A percentile compares a stretch with the other conserved stretches of the same genome.
Evolutionary conservation across 2,329 filamentous ascomycete genomes (phyloP).

Genomic region (Apiospora pterosperma): DNA sequence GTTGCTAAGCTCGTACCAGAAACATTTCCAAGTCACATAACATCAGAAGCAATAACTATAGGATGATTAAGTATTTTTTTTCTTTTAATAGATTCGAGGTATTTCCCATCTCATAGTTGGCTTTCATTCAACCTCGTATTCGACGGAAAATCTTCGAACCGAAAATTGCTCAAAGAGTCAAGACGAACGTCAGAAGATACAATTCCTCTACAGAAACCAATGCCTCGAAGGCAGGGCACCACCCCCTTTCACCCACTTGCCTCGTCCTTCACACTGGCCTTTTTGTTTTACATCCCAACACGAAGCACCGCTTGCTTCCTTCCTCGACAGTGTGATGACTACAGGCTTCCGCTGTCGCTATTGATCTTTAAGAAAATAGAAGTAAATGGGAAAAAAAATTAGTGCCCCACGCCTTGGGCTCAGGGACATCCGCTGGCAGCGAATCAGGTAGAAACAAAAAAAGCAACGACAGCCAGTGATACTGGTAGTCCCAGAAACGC

Average conservation of each 20-base stretch:
- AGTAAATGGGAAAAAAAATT: neutral
- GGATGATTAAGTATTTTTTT: neutral
- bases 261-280: neutral
- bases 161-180: neutral
- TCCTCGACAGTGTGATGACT: neutral
- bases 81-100: neutral
- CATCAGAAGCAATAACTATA: neutral
- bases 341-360: neutral
- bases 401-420: conserved; percentile 4
- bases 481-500: conserved; percentile 3
- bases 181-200: too few relatives aligned
- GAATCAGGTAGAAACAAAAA: neutral
- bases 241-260: neutral
- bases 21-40: neutral
- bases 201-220: neutral
- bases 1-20: too few relatives aligned
- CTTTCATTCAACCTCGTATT: neutral
- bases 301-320: neutral
- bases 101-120: neutral
- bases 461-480: neutral
- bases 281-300: neutral
- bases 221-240: neutral
- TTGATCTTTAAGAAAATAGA: conserved; percentile 1
- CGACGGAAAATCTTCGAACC: neutral
- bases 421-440: neutral